Evolutionary conservation across 2,329 filamentous ascomycete species (phyloP).

Genomic region (Rachicladosporium sp.): DNA sequence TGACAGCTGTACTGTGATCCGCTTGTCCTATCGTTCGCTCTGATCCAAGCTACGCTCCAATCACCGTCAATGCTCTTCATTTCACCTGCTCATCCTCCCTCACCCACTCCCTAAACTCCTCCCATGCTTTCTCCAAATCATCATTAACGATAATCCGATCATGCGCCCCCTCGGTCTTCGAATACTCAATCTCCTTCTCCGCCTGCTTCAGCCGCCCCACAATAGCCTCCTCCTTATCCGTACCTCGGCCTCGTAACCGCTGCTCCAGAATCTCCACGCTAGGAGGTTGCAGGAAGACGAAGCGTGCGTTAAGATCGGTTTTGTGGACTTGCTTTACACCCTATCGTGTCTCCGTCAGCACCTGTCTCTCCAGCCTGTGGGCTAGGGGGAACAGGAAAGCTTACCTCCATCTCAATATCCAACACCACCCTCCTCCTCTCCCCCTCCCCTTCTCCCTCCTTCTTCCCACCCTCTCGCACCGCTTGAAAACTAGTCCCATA

Average conservation of each 20-base stretch:
- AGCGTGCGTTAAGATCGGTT: conserved; percentile 61
- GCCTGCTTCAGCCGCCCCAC: conserved; percentile 60
- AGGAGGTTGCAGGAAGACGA: conserved; percentile 75
- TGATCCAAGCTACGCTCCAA: too few species aligned
- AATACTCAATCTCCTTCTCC: conserved; percentile 60
- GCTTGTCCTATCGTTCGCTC: too few species aligned
- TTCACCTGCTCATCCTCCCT: not conserved
- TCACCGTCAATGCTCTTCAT: too few species aligned
- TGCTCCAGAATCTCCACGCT: conserved; percentile 61
- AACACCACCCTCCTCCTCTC: conserved; percentile 60
- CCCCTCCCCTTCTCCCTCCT: conserved; percentile 19
- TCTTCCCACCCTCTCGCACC: conserved; percentile 60
- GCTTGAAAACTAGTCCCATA: conserved; percentile 78
- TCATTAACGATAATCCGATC: conserved; percentile 57
- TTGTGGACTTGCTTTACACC: conserved; percentile 88
- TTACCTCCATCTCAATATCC: conserved; percentile 92
- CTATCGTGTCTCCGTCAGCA: conserved; percentile 22
- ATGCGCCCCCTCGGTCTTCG: conserved; percentile 53
- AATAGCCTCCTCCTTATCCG: conserved; percentile 64
- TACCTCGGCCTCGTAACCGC: conserved; percentile 60
- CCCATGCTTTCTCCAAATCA: conserved; percentile 46
- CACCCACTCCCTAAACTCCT: conserved; percentile 28
- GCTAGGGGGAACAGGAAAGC: conserved; percentile 8
- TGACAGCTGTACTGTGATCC: too few species aligned
- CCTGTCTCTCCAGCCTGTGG: not conserved